Evolutionary conservation across 495 filamentous ascomycete species (phyloP).

Genomic region (Penicillium malachiteum): DNA sequence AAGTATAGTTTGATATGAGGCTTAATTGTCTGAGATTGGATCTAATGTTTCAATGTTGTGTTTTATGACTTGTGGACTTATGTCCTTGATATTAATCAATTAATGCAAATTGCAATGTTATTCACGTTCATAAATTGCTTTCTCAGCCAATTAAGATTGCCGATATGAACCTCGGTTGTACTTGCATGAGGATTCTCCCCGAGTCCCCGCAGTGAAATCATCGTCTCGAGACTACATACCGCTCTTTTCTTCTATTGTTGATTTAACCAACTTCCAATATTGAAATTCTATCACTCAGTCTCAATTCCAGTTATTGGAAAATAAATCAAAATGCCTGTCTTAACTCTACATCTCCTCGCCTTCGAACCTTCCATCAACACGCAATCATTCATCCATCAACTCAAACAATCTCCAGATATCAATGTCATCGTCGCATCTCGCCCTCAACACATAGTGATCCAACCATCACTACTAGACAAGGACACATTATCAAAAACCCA

Average conservation of each 20-base stretch:
- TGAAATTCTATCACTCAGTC: too few relatives aligned
- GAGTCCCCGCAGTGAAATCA: background rate
- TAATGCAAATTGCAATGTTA: slow-evolving; percentile 1
- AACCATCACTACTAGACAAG: slow-evolving; percentile 48
- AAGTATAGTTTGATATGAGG: background rate
- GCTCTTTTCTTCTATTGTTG: too few relatives aligned
- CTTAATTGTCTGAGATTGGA: slow-evolving; percentile 2
- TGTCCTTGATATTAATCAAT: slow-evolving; percentile 1
- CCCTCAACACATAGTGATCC: slow-evolving; percentile 47
- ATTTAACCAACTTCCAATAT: too few relatives aligned
- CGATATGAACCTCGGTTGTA: background rate
- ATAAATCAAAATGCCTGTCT: slow-evolving; percentile 39
- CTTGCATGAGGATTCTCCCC: background rate
- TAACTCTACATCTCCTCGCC: slow-evolving; percentile 45
- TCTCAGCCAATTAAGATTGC: background rate
- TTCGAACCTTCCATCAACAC: slow-evolving; percentile 26
- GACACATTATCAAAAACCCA: slow-evolving; percentile 43
- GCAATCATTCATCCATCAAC: slow-evolving; percentile 25
- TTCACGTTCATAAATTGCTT: background rate
- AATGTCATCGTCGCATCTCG: slow-evolving; percentile 48
- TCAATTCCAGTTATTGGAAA: too few relatives aligned
- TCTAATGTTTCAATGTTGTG: background rate
- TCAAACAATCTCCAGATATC: slow-evolving; percentile 18
- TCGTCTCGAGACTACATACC: too few relatives aligned
- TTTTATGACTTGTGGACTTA: background rate